A percentile compares a stretch with the other conserved stretches of the same genome.
phyloP scores from a whole-genome alignment of 2,329 filamentous ascomycete species.

The Xylariaceae sp. region DNA sequence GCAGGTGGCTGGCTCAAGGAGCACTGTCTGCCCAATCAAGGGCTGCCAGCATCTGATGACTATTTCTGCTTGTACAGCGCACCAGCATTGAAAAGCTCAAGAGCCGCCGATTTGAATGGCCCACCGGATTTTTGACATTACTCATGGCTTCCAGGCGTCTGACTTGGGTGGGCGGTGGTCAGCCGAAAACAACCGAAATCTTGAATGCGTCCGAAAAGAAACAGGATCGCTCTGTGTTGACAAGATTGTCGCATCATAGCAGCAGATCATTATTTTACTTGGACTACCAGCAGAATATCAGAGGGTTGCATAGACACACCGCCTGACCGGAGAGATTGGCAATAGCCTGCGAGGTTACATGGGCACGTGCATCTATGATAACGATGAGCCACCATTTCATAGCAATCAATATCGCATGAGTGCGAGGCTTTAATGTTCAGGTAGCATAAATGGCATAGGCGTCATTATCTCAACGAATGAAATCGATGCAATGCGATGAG shows the following conservation, averaged over 20 bases:
- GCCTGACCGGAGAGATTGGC: neutral
- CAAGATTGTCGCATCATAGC: too few relatives aligned
- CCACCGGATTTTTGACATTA: neutral
- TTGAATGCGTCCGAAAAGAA: neutral
- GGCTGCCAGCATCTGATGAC: slow-evolving; percentile 14
- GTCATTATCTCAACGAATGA: neutral
- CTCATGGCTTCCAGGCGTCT: too few relatives aligned
- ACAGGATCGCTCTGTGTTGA: neutral
- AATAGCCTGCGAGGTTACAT: neutral
- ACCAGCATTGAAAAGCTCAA: slow-evolving; percentile 1
- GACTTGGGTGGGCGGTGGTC: too few relatives aligned
- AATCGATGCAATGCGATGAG: neutral
- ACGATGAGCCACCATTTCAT: neutral
- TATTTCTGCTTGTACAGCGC: slow-evolving; percentile 13
- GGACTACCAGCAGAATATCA: too few relatives aligned
- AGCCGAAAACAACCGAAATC: too few relatives aligned
- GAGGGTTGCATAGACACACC: too few relatives aligned
- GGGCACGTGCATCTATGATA: neutral
- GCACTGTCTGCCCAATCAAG: slow-evolving; percentile 14
- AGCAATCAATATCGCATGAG: slow-evolving; percentile 1
- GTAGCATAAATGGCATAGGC: neutral
- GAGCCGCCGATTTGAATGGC: slow-evolving; percentile 6
- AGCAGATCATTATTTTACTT: too few relatives aligned
- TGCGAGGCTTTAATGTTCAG: neutral
- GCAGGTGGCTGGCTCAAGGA: slow-evolving; percentile 13